Conservation (phyloP, 305 asterid species). For the Salvia sclarea region DNA sequence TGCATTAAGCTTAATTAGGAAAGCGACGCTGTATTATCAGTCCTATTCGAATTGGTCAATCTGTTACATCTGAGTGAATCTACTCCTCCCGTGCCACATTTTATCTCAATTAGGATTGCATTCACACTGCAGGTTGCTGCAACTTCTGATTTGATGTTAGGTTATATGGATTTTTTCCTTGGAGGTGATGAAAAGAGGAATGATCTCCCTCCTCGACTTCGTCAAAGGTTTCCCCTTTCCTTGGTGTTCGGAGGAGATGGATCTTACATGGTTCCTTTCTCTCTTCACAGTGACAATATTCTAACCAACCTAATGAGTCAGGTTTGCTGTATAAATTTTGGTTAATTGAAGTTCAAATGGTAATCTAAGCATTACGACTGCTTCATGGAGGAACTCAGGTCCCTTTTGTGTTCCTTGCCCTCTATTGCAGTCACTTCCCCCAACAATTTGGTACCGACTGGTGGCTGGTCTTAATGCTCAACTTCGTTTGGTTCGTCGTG, state of each 20-base stretch:
- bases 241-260: conserved; percentile 91
- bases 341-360: conserved; percentile 25
- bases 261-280: conserved; percentile 87
- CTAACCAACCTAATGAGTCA: conserved; percentile 83
- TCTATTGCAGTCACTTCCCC: conserved; percentile 74
- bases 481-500: conserved; percentile 76
- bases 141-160: conserved; percentile 85
- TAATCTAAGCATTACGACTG: conserved; percentile 13
- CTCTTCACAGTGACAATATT: conserved; percentile 73
- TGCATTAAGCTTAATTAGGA: conserved; percentile 9
- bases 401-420: conserved; percentile 29
- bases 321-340: conserved; percentile 46
- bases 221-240: conserved; percentile 80
- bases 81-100: conserved; percentile 5
- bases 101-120: conserved; percentile 31
- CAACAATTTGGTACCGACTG: conserved; percentile 79
- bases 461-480: conserved; percentile 95
- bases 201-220: conserved; percentile 86
- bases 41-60: neutral
- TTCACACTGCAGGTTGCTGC: conserved; percentile 61
- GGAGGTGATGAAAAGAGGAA: conserved; percentile 92
- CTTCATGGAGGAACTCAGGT: conserved; percentile 31
- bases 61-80: conserved; percentile 15
- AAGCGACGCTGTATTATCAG: conserved; percentile 1
- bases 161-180: conserved; percentile 87